These are phyloP conservation scores for Thinopyrum elongatum DNA, from an alignment of 176 grass and related monocot species.

Conservation along the genomic window DNA sequence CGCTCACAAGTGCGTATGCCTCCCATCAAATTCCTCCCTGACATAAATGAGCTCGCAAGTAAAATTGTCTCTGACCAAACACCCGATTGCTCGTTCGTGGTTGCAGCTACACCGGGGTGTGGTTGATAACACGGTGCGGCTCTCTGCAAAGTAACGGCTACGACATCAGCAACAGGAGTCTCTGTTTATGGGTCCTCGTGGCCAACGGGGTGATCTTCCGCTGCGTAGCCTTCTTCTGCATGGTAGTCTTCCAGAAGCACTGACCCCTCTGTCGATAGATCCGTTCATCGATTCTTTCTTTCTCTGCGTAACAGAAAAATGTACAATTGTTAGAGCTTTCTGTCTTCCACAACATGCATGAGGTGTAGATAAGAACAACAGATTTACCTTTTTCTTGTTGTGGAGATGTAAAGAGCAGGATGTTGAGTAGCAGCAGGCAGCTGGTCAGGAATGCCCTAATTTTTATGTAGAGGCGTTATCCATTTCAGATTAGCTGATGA, in stretches of 20 bases:
- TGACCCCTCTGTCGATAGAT: slow-evolving; percentile 19
- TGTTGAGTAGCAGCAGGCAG: slow-evolving; percentile 16
- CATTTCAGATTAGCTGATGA: slow-evolving; percentile 28
- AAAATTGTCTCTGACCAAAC: background rate
- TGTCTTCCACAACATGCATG: background rate
- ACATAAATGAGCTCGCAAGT: background rate
- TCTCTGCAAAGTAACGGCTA: slow-evolving; percentile 59
- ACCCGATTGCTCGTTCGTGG: background rate
- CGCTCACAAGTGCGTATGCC: slow-evolving; percentile 58
- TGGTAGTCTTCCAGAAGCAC: slow-evolving; percentile 67
- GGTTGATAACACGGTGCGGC: slow-evolving; percentile 62
- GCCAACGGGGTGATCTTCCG: slow-evolving; percentile 57
- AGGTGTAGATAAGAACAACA: slow-evolving; percentile 28
- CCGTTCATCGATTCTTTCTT: background rate
- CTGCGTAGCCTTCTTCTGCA: slow-evolving; percentile 67
- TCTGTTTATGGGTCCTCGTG: slow-evolving; percentile 52
- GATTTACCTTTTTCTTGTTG: slow-evolving; percentile 17
- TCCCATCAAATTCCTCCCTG: background rate
- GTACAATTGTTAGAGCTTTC: slow-evolving; percentile 25
- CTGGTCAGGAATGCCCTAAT: slow-evolving; percentile 25
- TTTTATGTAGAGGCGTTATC: background rate
- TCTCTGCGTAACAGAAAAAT: slow-evolving; percentile 33
- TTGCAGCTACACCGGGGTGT: slow-evolving; percentile 65
- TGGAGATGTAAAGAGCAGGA: background rate
- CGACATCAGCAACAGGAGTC: slow-evolving; percentile 42